Evolutionary conservation across 2,329 filamentous ascomycete genomes (phyloP).

Genomic region (Aaosphaeria arxii): DNA sequence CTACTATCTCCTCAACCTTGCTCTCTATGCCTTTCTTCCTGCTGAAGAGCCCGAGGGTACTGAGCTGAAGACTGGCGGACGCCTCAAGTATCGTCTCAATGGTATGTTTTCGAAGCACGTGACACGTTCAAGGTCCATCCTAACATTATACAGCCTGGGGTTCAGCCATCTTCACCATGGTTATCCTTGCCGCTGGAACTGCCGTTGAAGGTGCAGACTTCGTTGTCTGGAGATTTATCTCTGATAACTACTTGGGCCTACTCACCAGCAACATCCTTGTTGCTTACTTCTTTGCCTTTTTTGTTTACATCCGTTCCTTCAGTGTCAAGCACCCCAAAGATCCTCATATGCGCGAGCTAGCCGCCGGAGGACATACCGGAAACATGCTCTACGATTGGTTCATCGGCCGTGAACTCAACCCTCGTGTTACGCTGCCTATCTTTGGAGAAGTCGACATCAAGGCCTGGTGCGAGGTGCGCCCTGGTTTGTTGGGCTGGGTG

Average conservation of each 20-base stretch:
- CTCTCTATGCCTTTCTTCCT: constrained; percentile 75
- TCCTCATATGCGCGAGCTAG: constrained; percentile 70
- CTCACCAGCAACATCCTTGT: constrained; percentile 80
- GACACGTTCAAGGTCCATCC: constrained; percentile 3
- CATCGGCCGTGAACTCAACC: constrained; percentile 93
- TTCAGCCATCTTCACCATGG: constrained; percentile 71
- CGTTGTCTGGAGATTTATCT: constrained; percentile 86
- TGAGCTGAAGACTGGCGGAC: constrained; percentile 66
- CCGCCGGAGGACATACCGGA: constrained; percentile 75
- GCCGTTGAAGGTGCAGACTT: constrained; percentile 75
- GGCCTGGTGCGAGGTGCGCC: constrained; percentile 84
- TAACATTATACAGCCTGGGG: constrained; percentile 59
- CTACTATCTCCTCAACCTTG: constrained; percentile 74
- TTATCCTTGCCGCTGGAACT: constrained; percentile 71
- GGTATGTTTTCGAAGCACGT: constrained; percentile 31
- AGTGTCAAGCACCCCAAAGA: constrained; percentile 70
- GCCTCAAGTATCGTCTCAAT: constrained; percentile 76
- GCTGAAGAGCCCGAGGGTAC: constrained; percentile 69
- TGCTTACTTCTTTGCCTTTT: constrained; percentile 68
- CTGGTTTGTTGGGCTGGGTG: constrained; percentile 85
- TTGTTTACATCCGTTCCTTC: constrained; percentile 81
- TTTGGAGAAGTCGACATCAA: constrained; percentile 89
- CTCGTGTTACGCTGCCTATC: constrained; percentile 73
- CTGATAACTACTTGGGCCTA: constrained; percentile 85
- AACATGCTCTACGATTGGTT: constrained; percentile 95